Evolutionary conservation across 108 stramenopile genomes (phyloP).

Genomic region (Heterococcus sp.): DNA sequence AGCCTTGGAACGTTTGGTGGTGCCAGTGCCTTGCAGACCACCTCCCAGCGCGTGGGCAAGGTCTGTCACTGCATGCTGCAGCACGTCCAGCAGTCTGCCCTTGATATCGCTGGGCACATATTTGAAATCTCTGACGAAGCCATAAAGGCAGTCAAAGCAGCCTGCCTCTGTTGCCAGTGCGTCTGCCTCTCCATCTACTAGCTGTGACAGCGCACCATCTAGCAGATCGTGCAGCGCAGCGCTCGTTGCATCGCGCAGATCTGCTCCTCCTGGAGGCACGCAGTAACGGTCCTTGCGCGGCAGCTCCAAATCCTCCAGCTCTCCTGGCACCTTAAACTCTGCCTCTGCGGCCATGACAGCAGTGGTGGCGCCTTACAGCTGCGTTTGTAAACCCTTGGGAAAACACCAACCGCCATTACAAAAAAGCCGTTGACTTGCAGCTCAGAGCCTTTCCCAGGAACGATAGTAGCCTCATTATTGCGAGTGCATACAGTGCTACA

Average conservation of each 20-base stretch:
- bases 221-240: background rate
- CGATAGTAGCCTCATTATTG: no score
- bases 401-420: no score
- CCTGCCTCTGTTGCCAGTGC: background rate
- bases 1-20: background rate
- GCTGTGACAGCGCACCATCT: background rate
- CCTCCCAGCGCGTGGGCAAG: background rate
- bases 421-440: no score
- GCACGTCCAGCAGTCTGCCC: slow-evolving; percentile 5
- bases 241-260: background rate
- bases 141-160: background rate
- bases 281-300: background rate
- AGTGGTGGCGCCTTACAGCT: no score
- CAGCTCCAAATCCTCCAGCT: background rate
- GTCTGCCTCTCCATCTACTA: background rate
- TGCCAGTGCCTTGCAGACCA: background rate
- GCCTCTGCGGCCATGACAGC: background rate
- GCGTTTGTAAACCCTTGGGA: no score
- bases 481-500: no score
- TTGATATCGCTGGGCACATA: slow-evolving; percentile 16
- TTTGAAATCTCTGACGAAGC: slow-evolving; percentile 26
- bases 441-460: no score
- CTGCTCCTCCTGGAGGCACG: background rate
- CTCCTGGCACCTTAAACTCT: background rate
- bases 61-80: background rate